These are phyloP conservation scores for Trichoderma polysporum DNA, from an alignment of 2,329 filamentous ascomycete genomes.

Conservation along the genomic window DNA sequence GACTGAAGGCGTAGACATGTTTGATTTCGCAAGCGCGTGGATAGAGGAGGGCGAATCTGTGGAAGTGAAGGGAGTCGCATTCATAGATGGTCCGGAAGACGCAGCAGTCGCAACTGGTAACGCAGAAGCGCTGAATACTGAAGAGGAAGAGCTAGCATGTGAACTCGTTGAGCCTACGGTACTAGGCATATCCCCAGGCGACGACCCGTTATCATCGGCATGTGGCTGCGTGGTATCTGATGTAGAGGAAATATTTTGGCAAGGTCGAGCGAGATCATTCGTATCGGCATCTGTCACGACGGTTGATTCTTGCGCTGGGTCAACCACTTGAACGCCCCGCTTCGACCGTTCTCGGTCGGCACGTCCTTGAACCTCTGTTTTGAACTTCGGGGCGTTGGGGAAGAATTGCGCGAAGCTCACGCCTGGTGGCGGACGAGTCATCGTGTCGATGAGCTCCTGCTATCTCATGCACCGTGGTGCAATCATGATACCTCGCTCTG, in stretches of 20 bases:
- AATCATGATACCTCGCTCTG: conserved; percentile 55
- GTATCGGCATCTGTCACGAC: conserved; percentile 29
- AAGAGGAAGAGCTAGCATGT: conserved; percentile 67
- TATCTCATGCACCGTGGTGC: conserved; percentile 53
- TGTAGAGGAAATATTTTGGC: conserved; percentile 25
- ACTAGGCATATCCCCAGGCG: conserved; percentile 66
- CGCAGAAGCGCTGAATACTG: conserved; percentile 61
- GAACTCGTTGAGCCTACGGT: conserved; percentile 72
- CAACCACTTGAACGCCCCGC: conserved; percentile 27
- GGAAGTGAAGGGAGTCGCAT: conserved; percentile 26
- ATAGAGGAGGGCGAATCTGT: conserved; percentile 54
- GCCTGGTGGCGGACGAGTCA: conserved; percentile 73
- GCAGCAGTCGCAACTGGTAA: conserved; percentile 43
- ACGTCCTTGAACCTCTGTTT: conserved; percentile 45
- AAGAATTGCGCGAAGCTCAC: conserved; percentile 87
- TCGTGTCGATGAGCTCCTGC: conserved; percentile 56
- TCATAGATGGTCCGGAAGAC: conserved; percentile 45
- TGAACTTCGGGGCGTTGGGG: conserved; percentile 70
- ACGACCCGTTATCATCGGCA: conserved; percentile 58
- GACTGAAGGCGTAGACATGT: conserved; percentile 53
- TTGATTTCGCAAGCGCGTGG: conserved; percentile 52
- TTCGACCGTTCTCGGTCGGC: conserved; percentile 35
- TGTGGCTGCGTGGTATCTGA: conserved; percentile 32
- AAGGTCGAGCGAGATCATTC: conserved; percentile 26
- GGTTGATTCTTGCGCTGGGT: conserved; percentile 28